Percentiles rank a stretch among this genome's conserved stretches.
Conservation (phyloP, 2,329 filamentous ascomycete genomes). For the Colletotrichum eleusines region DNA sequence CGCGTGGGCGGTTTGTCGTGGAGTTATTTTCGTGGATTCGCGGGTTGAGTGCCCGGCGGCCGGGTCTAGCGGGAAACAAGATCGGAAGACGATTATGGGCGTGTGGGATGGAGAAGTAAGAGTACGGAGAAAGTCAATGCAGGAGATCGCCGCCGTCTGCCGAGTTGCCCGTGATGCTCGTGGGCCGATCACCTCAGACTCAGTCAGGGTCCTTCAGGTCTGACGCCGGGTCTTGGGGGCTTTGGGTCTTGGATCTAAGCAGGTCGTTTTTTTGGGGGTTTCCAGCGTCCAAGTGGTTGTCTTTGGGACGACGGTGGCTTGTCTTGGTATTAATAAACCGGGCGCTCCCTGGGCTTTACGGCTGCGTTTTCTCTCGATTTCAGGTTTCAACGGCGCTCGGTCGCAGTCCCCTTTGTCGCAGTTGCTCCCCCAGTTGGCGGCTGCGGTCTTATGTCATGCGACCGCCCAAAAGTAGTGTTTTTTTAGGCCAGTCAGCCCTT, state of each 20-base stretch:
- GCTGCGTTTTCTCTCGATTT: not conserved
- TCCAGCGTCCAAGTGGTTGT: conserved; percentile 14
- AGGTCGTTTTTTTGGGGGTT: conserved; percentile 3
- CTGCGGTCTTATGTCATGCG: conserved; percentile 24
- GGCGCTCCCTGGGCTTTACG: not conserved
- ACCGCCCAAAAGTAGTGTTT: conserved; percentile 2
- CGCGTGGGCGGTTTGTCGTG: conserved; percentile 19
- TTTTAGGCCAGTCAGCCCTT: not conserved
- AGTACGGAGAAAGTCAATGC: not conserved
- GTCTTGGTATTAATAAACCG: conserved; percentile 13
- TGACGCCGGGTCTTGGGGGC: not conserved
- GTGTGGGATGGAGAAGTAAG: conserved; percentile 20
- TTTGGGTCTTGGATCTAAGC: not conserved
- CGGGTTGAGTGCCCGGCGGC: conserved; percentile 18
- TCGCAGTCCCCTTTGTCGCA: conserved; percentile 11
- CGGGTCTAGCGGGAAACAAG: conserved; percentile 1
- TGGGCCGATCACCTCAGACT: conserved; percentile 12
- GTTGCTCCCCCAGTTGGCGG: conserved; percentile 16
- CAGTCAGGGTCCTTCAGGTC: conserved; percentile 13
- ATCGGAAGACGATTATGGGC: conserved; percentile 21
- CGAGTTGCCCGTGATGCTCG: conserved; percentile 23
- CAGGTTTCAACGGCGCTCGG: conserved; percentile 5
- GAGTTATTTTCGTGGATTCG: conserved; percentile 23
- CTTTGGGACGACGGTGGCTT: conserved; percentile 13
- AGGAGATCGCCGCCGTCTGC: conserved; percentile 10